Evolutionary conservation across 1,284 basidiomycete species (phyloP).

Genomic region (Ceratobasidium sp.): DNA sequence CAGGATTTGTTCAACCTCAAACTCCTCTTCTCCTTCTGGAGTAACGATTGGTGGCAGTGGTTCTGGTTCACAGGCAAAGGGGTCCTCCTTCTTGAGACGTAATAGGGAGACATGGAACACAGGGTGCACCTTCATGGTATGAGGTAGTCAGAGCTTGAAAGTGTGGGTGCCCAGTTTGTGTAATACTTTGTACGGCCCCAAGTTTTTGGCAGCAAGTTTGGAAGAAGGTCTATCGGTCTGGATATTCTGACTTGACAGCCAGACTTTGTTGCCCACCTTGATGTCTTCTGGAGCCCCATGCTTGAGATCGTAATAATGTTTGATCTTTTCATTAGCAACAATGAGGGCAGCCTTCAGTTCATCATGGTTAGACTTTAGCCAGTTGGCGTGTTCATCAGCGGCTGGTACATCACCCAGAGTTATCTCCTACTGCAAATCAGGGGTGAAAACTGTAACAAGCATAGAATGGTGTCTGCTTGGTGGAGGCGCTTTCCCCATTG

Average conservation of each 20-base stretch:
- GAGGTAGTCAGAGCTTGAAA: conserved; percentile 50
- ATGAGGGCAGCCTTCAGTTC: conserved; percentile 19
- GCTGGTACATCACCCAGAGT: background rate
- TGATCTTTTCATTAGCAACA: conserved; percentile 16
- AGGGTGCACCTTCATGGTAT: conserved; percentile 51
- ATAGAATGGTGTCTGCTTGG: conserved; percentile 52
- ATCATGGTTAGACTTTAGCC: conserved; percentile 1
- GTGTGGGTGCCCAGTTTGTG: conserved; percentile 15
- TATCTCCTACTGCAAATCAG: conserved; percentile 11
- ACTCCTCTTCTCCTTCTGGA: conserved; percentile 36
- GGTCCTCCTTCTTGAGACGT: background rate
- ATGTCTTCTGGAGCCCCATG: conserved; percentile 22
- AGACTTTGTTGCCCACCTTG: conserved; percentile 50
- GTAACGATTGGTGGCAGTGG: conserved; percentile 41
- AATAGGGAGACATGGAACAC: conserved; percentile 53
- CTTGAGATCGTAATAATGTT: background rate
- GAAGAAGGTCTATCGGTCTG: conserved; percentile 49
- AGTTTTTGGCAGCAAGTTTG: conserved; percentile 50
- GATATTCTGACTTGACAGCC: conserved; percentile 50
- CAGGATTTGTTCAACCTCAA: conserved; percentile 50
- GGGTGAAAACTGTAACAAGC: conserved; percentile 52
- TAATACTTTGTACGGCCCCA: conserved; percentile 51
- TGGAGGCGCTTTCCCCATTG: conserved; percentile 40
- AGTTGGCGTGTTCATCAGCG: background rate
- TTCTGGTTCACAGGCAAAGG: background rate